Evolutionary conservation across 2,329 filamentous ascomycete genomes (phyloP).

Genomic region (Chrysoporthe cubensis): DNA sequence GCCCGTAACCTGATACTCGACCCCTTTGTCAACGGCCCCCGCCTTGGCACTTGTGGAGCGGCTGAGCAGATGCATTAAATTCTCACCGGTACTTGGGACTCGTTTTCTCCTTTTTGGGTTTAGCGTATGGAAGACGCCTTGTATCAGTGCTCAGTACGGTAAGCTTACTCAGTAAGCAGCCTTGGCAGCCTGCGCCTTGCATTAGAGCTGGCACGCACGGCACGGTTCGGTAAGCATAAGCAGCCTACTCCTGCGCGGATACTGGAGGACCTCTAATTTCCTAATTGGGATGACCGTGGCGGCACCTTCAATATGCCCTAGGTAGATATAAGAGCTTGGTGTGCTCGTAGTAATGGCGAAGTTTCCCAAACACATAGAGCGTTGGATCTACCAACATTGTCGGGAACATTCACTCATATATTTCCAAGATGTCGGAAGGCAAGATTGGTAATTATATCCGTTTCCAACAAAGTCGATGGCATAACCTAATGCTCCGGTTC

Average conservation of each 20-base stretch:
- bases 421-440: conserved; percentile 11
- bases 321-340: background rate
- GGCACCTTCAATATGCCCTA: too few relatives aligned
- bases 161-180: too few relatives aligned
- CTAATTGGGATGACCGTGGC: background rate
- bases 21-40: background rate
- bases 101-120: conserved; percentile 3
- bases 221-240: background rate
- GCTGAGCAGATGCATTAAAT: background rate
- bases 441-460: background rate
- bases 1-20: too few relatives aligned
- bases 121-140: background rate
- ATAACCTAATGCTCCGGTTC: background rate
- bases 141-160: too few relatives aligned
- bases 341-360: background rate
- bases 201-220: too few relatives aligned
- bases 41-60: background rate
- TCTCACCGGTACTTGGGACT: conserved; percentile 11
- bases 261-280: background rate
- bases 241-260: background rate
- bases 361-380: background rate
- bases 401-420: background rate
- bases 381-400: background rate
- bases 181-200: background rate
- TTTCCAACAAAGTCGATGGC: background rate